Evolutionary conservation across 257 asterid species (phyloP), one percentile per base, ranked within the genome.

Genomic region (Solanum pinnatisectum): DNA sequence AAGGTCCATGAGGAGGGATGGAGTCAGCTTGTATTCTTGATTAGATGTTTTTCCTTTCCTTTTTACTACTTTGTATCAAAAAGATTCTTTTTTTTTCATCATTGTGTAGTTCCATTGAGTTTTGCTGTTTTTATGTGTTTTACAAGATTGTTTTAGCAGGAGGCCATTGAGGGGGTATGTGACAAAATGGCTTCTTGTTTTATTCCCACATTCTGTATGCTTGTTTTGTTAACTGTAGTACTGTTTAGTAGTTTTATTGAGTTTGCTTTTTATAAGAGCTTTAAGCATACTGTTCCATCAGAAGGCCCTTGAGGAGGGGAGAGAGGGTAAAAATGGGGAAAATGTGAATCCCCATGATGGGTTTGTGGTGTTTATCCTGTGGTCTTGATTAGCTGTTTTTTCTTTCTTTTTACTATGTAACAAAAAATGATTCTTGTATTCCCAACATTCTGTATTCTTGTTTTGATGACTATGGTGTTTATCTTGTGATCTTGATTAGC

Each of bases 351-450:
- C 39, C 85, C 87, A 39, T 84, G 85, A 15, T 85, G 87, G 83
- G 89, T 49, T 94, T 74, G 86, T 87, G 84, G 86, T 91, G 44
- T 36, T 87, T 2, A 79, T 93, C 77, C 67, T 93, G 70, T 89
- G 67, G 35, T 33, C 44, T 72, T 72, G 79, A 18, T 72, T 33
- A 72, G 25, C 44, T 72, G 15, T 2, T 72, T 33, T 72, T 72
- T 16, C 13, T 70, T 70, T 32, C 37, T 14, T 70, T 30, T 70
- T 15, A 30, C 39, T 14, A 1, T 39, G 7, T n/a, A 14, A 40
- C 40, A n/a, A 77, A 77, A 23, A 39, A 40, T 2, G 9, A 3
- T 13, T 9, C 5, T 44, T 14, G 14, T 11, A 40, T 23, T 40
- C 40, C 22, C 46, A 8, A n/a, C 33, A n/a, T 40, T n/a, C 35